A percentile compares a stretch with the other conserved stretches of the same genome.
phyloP scores from a whole-genome alignment of 805 yeast genomes.

The Grigorovia transvaalensis region DNA sequence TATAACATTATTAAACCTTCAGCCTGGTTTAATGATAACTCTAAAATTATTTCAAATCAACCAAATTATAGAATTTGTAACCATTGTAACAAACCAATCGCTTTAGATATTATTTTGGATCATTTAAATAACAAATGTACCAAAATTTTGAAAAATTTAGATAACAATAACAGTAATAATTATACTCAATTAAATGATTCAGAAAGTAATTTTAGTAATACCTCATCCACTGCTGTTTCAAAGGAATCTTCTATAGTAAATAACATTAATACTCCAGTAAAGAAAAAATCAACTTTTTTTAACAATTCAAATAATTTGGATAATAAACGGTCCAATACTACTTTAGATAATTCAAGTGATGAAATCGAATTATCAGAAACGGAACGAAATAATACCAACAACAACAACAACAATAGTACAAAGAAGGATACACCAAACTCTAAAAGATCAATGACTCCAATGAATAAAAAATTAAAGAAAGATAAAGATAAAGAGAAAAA shows the following conservation, averaged over 20 bases:
- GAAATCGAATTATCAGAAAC: not conserved
- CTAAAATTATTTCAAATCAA: conserved; percentile 6
- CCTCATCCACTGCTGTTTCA: not conserved
- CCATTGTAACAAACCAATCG: conserved; percentile 25
- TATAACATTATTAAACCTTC: not conserved
- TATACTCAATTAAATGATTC: no score
- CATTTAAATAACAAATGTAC: conserved; percentile 23
- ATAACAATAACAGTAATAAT: not conserved
- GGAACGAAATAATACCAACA: not conserved
- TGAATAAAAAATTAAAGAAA: conserved; percentile 4
- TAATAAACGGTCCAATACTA: conserved; percentile 1
- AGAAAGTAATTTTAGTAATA: not conserved
- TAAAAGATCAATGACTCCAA: not conserved
- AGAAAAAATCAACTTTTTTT: not conserved
- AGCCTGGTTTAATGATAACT: conserved; percentile 17
- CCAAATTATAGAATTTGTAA: conserved; percentile 23
- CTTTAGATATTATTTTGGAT: conserved; percentile 17
- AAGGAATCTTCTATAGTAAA: not conserved
- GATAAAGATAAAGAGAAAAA: conserved; percentile 26
- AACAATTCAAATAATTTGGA: conserved; percentile 7
- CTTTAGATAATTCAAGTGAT: conserved; percentile 3
- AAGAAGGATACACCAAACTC: not conserved
- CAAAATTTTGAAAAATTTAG: not conserved
- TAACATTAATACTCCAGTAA: not conserved
- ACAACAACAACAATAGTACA: not conserved